Conservation (phyloP, 805 yeast genomes). For the Yarrowia divulgata region DNA sequence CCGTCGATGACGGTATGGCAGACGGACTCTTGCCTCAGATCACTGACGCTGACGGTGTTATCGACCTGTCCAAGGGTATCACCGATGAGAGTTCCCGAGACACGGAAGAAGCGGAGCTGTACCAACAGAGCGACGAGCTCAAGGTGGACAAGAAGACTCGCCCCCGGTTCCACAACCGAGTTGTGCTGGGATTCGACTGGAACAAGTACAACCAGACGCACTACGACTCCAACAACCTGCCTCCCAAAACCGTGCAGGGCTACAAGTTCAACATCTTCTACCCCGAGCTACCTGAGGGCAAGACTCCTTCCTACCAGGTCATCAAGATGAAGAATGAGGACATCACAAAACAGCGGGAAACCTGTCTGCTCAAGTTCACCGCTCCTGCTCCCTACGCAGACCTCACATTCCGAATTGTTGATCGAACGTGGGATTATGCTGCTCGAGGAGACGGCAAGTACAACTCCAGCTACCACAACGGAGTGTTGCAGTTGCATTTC, state of each 20-base stretch:
- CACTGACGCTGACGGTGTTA: constrained; percentile 33
- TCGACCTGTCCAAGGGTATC: constrained; percentile 33
- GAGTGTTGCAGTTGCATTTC: constrained; percentile 51
- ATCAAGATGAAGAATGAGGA: constrained; percentile 42
- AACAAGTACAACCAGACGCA: constrained; percentile 51
- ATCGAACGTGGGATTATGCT: constrained; percentile 51
- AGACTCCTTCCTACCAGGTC: constrained; percentile 49
- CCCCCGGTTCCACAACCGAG: constrained; percentile 49
- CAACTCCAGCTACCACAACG: constrained; percentile 49
- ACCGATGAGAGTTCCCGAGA: constrained; percentile 29
- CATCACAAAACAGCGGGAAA: constrained; percentile 43
- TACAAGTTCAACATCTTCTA: constrained; percentile 51
- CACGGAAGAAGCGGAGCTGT: constrained; percentile 37
- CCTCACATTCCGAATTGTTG: constrained; percentile 50
- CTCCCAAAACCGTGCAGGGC: constrained; percentile 52
- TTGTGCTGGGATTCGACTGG: constrained; percentile 51
- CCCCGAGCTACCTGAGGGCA: constrained; percentile 47
- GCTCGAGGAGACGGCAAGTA: constrained; percentile 47
- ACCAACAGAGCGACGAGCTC: constrained; percentile 21
- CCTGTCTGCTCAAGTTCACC: constrained; percentile 48
- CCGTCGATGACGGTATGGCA: constrained; percentile 32
- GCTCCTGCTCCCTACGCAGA: constrained; percentile 51
- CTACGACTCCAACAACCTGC: constrained; percentile 50
- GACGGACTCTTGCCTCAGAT: constrained; percentile 29
- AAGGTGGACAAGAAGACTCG: constrained; percentile 39